Percentiles rank a stretch among this genome's conserved stretches.
Evolutionary conservation across 495 filamentous ascomycete species (phyloP).

Genomic region (Penicillium desertorum): DNA sequence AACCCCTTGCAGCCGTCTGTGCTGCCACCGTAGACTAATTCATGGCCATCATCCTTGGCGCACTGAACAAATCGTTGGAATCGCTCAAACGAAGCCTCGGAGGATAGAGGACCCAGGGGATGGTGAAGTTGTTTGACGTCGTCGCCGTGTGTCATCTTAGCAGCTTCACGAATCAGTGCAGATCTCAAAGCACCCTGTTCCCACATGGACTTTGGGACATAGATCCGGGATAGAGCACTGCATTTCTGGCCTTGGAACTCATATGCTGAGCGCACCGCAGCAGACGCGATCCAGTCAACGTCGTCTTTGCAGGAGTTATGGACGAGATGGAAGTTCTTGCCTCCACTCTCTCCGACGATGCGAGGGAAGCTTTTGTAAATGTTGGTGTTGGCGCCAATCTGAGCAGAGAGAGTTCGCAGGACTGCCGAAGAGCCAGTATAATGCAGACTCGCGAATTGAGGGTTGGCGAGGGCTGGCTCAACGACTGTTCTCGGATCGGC

Average conservation of each 20-base stretch:
- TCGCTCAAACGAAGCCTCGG: not conserved
- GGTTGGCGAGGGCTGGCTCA: not conserved
- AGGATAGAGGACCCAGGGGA: not conserved
- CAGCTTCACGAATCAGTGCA: not conserved
- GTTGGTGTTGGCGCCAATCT: not conserved
- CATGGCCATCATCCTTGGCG: not conserved
- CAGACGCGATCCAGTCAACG: not conserved
- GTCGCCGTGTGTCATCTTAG: not conserved
- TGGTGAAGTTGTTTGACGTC: slow-evolving; percentile 1
- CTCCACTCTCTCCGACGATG: not conserved
- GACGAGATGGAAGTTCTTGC: not conserved
- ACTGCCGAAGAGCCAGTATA: slow-evolving; percentile 2
- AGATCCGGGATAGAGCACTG: not conserved
- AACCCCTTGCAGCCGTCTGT: not conserved
- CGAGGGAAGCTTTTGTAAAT: slow-evolving; percentile 2
- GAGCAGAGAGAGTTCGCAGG: not conserved
- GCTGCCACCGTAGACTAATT: not conserved
- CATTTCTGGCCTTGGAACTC: slow-evolving; percentile 4
- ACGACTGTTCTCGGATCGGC: not conserved
- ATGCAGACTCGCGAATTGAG: not conserved
- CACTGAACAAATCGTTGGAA: not conserved
- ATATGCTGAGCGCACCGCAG: not conserved
- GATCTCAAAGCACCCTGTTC: not conserved
- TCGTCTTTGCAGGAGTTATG: slow-evolving; percentile 1
- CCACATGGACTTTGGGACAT: slow-evolving; percentile 1